Evolutionary conservation across 2,329 filamentous ascomycete species (phyloP).

Genomic region (Trichoderma sp.): DNA sequence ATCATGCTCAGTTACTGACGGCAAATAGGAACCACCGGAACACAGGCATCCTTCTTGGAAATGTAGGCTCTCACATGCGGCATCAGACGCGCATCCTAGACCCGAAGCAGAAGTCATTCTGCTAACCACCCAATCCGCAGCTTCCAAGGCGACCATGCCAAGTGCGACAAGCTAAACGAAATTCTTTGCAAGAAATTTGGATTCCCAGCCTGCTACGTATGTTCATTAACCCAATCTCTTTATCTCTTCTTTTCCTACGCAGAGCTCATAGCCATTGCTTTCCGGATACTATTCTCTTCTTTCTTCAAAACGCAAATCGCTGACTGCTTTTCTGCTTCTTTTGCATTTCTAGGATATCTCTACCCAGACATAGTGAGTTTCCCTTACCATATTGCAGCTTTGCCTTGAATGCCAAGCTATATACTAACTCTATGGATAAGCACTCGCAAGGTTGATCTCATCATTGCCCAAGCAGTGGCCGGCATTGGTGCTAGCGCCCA

Average conservation of each 20-base stretch:
- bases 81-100: neutral
- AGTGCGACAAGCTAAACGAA: constrained; percentile 59
- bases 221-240: neutral
- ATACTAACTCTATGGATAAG: neutral
- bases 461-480: constrained; percentile 74
- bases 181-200: constrained; percentile 59
- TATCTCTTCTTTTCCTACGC: neutral
- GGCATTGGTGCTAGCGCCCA: constrained; percentile 76
- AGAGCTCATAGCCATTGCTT: neutral
- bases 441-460: constrained; percentile 79
- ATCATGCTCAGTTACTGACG: neutral
- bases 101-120: constrained; percentile 10
- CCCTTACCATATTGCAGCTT: neutral
- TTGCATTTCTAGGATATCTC: constrained; percentile 49
- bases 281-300: neutral
- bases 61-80: constrained; percentile 29
- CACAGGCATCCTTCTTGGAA: constrained; percentile 71
- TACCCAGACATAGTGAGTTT: constrained; percentile 59
- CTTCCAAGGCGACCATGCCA: constrained; percentile 53
- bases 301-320: neutral
- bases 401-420: neutral
- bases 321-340: neutral
- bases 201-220: constrained; percentile 53
- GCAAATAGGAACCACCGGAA: constrained; percentile 64
- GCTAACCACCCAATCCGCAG: constrained; percentile 11